Evolutionary conservation across 2,329 filamentous ascomycete species (phyloP).

Genomic region (Alternaria alternata): DNA sequence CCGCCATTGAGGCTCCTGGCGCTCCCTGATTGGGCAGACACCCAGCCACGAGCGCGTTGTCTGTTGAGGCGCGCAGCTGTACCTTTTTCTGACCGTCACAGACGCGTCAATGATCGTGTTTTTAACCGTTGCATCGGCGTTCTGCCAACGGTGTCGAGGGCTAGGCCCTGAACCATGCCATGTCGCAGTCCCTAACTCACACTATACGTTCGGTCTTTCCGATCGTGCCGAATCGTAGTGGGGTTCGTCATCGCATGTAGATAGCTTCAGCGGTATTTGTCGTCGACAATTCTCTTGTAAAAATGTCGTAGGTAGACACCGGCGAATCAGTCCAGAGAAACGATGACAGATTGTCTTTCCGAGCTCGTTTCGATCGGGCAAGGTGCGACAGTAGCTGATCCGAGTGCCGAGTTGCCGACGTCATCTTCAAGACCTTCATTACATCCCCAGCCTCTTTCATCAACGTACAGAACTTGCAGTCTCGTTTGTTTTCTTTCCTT

Average conservation of each 20-base stretch:
- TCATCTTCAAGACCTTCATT: not conserved
- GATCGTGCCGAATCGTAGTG: not conserved
- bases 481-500: not conserved
- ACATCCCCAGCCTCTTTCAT: not conserved
- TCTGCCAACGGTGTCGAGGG: constrained; percentile 5
- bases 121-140: constrained; percentile 12
- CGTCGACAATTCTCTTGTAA: not conserved
- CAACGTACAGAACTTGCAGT: not conserved
- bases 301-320: not conserved
- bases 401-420: constrained; percentile 5
- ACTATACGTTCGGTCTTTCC: constrained; percentile 7
- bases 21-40: constrained; percentile 9
- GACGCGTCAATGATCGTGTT: constrained; percentile 18
- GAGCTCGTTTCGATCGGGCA: constrained; percentile 15
- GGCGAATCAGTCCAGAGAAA: not conserved
- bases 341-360: constrained; percentile 5
- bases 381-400: not conserved
- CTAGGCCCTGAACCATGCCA: not conserved
- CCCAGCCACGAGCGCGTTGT: constrained; percentile 3
- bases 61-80: constrained; percentile 9
- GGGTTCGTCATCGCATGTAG: not conserved
- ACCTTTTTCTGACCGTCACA: constrained; percentile 17
- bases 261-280: not conserved
- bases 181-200: not conserved
- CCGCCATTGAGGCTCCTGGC: constrained; percentile 6